A percentile compares a stretch with the other conserved stretches of the same genome.
Evolutionary conservation across 371 early-diverging fungal species (phyloP).

Genomic region (Mucor sp.): DNA sequence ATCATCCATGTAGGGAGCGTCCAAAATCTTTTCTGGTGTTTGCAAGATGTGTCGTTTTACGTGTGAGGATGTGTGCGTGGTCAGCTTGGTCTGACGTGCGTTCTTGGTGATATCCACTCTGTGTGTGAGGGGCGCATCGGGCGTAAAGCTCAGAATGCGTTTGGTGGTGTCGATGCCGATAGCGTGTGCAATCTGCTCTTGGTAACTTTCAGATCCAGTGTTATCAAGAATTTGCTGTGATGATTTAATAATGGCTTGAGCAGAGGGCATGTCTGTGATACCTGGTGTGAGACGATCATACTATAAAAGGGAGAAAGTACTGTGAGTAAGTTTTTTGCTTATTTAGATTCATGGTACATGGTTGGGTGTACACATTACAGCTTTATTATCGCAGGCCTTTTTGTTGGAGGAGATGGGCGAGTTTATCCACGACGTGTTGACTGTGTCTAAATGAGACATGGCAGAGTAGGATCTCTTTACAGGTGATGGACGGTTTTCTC

Average conservation of each 20-base stretch:
- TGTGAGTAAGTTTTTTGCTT: background rate
- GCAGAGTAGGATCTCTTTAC: conserved; percentile 37
- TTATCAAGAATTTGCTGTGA: conserved; percentile 19
- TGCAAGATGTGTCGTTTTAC: conserved; percentile 70
- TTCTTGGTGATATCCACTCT: conserved; percentile 6
- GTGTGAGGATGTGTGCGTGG: conserved; percentile 24
- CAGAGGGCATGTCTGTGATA: conserved; percentile 61
- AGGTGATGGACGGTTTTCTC: background rate
- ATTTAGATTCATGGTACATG: background rate
- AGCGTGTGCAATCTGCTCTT: conserved; percentile 78
- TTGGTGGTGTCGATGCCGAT: conserved; percentile 69
- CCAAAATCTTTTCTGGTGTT: conserved; percentile 78
- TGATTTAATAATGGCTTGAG: conserved; percentile 64
- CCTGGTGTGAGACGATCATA: conserved; percentile 81
- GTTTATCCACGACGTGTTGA: conserved; percentile 36
- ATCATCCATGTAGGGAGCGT: conserved; percentile 91
- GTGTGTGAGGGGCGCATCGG: background rate
- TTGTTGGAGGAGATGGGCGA: conserved; percentile 13
- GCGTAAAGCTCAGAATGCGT: conserved; percentile 33
- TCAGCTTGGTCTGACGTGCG: conserved; percentile 29
- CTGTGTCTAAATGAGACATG: conserved; percentile 26
- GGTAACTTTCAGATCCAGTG: conserved; percentile 55
- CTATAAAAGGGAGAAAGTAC: conserved; percentile 31
- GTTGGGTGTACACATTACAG: background rate
- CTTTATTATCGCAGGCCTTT: conserved; percentile 1